A percentile compares a stretch with the other conserved stretches of the same genome.
Evolutionary conservation across 345 rosid genomes (phyloP).

Genomic region (Rhizophora apiculata): DNA sequence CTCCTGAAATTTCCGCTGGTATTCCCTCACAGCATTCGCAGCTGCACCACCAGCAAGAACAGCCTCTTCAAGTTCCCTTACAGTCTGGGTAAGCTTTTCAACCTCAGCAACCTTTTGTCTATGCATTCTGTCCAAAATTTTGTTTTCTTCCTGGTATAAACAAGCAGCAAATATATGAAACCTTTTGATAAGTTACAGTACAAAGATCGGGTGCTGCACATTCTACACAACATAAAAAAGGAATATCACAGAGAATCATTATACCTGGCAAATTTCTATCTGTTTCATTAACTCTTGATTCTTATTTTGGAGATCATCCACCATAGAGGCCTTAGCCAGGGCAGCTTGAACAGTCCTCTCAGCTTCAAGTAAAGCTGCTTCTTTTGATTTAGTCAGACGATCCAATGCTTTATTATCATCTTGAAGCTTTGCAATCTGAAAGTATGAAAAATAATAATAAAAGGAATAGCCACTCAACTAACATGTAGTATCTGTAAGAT

Average conservation of each 20-base stretch:
- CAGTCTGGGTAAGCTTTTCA: constrained; percentile 95
- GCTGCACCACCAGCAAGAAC: constrained; percentile 99
- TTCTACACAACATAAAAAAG: constrained; percentile 7
- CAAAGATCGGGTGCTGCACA: background rate
- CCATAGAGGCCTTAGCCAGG: constrained; percentile 90
- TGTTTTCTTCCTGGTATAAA: constrained; percentile 77
- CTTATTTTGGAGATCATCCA: constrained; percentile 97
- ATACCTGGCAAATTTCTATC: constrained; percentile 94
- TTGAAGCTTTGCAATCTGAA: constrained; percentile 87
- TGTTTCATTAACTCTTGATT: constrained; percentile 96
- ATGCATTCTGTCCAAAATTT: constrained; percentile 94
- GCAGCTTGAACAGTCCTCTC: constrained; percentile 96
- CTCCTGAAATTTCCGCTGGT: constrained; percentile 97
- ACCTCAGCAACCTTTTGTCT: constrained; percentile 98
- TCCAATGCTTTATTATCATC: constrained; percentile 94
- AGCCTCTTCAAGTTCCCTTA: constrained; percentile 95
- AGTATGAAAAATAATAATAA: background rate
- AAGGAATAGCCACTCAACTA: constrained; percentile 1
- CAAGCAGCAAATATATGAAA: constrained; percentile 15
- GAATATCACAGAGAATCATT: constrained; percentile 6
- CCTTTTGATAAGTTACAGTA: background rate
- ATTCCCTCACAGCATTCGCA: constrained; percentile 96
- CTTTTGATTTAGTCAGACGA: constrained; percentile 96
- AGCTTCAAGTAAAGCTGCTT: constrained; percentile 92
- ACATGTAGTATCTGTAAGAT: background rate